Percentiles rank a stretch among this genome's conserved stretches.
Evolutionary conservation across 768 basidiomycete species (phyloP).

Genomic region (Pulveroboletus ravenelii): DNA sequence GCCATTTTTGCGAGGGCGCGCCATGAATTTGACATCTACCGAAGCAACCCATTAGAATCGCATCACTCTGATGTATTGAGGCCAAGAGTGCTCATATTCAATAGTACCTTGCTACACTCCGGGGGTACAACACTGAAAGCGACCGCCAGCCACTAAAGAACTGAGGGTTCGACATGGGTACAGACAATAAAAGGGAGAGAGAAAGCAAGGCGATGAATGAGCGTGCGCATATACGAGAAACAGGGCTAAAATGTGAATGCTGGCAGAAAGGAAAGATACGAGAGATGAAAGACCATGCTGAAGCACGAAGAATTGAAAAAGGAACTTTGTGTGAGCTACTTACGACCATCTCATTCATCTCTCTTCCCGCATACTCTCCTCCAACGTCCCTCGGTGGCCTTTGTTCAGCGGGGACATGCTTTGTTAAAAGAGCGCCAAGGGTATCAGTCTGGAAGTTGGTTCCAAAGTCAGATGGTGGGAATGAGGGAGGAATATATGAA

Average conservation of each 20-base stretch:
- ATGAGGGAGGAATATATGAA: background rate
- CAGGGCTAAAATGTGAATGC: conserved; percentile 16
- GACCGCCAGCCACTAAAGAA: conserved; percentile 7
- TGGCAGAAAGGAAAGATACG: conserved; percentile 3
- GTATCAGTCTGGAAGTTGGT: conserved; percentile 66
- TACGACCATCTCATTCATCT: conserved; percentile 79
- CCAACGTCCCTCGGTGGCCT: conserved; percentile 68
- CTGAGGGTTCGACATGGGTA: conserved; percentile 15
- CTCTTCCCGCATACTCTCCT: conserved; percentile 68
- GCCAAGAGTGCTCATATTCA: conserved; percentile 7
- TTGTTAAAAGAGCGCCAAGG: conserved; percentile 72
- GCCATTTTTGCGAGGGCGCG: conserved; percentile 81
- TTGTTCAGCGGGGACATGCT: conserved; percentile 77
- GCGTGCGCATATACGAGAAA: conserved; percentile 19
- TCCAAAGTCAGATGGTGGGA: background rate
- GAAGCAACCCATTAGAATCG: conserved; percentile 11
- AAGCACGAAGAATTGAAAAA: conserved; percentile 5
- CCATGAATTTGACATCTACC: conserved; percentile 86
- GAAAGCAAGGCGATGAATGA: conserved; percentile 19
- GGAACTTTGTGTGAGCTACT: conserved; percentile 32
- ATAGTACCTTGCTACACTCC: conserved; percentile 19
- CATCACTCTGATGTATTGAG: background rate
- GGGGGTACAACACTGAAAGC: conserved; percentile 21
- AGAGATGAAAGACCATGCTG: conserved; percentile 6
- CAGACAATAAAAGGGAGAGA: conserved; percentile 19